Base-by-base conservation (phyloP, 1,139 yeast genomes). In the Magnusiomyces ingens region DNA sequence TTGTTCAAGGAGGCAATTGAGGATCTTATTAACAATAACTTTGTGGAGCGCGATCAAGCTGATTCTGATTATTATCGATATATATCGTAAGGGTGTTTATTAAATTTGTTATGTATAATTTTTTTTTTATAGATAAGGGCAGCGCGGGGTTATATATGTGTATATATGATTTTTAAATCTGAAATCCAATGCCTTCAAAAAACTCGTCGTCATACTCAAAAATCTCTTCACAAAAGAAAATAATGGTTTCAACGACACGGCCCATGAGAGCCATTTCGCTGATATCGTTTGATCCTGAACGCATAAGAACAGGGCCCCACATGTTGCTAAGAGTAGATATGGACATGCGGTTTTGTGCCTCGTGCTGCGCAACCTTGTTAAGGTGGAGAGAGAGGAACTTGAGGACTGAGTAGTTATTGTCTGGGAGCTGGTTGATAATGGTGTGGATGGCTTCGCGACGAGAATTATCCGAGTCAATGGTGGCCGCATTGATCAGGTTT, bases 231-330 rank as follows among this genome's bases (percentile, higher is more conserved):
- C 57, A 54, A 36, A 51, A 51, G 26, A 36, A 70, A 74, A 91
- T 80, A 63, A 91, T 78, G 56, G 90, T 93, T 67, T 90, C 96
- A 63, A 91, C 80, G 4, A 89, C 87, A 58, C 82, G 79, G 56
- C 90, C 87, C 71, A 90, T 94, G 59, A 79, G 81, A 55, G 86
- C 84, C 70, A 90, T 80, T 62, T 89, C 96, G 58, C 84, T 88
- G 3, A 86, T 84, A 65, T 77, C 71, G 41, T 80, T 79, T 58
- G 78, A 79, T 62, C 81, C 86, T 51, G 80, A 78, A 32, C 81
- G 75, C 66, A 93, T 77, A 50, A 93, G 71, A 1, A 89, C 88
- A 12, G 96, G 96, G 0, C 97, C 97, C 98, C 99, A 93, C 51
- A 91, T 89, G 50, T 86, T 86, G 48, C 95, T 85, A 62, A 91